Conservation (phyloP, 345 rosid genomes). For the Arabidopsis suecica region DNA sequence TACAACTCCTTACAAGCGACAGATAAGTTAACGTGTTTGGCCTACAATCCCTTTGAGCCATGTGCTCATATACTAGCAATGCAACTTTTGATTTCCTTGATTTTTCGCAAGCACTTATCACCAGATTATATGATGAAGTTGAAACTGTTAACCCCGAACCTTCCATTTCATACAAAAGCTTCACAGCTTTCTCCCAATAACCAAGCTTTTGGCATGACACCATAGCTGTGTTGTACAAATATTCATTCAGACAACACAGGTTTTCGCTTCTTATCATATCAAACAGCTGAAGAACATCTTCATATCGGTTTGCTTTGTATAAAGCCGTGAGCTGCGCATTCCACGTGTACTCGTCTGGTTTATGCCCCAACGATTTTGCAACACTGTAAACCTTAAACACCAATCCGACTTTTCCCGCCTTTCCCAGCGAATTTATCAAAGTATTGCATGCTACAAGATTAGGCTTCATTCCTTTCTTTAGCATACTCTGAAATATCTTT, state of each 20-base stretch:
- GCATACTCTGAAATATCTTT: conserved; percentile 58
- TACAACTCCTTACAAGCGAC: conserved; percentile 68
- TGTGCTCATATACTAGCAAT: conserved; percentile 72
- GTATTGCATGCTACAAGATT: conserved; percentile 73
- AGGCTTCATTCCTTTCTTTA: conserved; percentile 57
- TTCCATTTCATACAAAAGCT: conserved; percentile 80
- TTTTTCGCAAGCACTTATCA: conserved; percentile 68
- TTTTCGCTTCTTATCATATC: conserved; percentile 55
- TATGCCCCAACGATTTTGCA: conserved; percentile 59
- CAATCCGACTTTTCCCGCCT: conserved; percentile 61
- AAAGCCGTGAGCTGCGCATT: conserved; percentile 69
- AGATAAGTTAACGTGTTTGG: conserved; percentile 75
- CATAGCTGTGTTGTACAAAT: conserved; percentile 63
- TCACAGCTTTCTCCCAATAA: conserved; percentile 76
- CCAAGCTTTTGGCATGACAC: conserved; percentile 81
- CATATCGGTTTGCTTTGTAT: conserved; percentile 62
- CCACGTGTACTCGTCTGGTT: conserved; percentile 78
- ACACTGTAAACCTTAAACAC: conserved; percentile 63
- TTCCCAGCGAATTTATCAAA: conserved; percentile 69
- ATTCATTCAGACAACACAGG: conserved; percentile 51
- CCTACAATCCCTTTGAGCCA: conserved; percentile 57
- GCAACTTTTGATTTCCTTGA: conserved; percentile 76
- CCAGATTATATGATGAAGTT: conserved; percentile 67
- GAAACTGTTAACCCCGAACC: conserved; percentile 55
- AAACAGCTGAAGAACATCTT: conserved; percentile 67